phyloP scores from a whole-genome alignment of 2,329 filamentous ascomycete species.

The Ophiostoma pallidulum region DNA sequence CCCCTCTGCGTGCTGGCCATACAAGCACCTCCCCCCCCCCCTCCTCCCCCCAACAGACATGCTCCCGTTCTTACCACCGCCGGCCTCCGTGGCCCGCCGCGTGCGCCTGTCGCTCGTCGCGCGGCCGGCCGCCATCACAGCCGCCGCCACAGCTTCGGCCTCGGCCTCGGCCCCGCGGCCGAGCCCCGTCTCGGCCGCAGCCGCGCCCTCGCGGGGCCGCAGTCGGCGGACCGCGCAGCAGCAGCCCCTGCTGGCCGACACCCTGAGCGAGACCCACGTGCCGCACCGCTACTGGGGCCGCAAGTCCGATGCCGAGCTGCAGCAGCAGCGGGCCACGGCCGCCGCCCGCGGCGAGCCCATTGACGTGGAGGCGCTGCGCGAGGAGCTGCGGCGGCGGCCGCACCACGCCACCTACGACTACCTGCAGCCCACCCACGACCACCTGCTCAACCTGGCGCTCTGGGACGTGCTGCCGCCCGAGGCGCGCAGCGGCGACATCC shows the following conservation, averaged over 20 bases:
- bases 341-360: background rate
- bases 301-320: background rate
- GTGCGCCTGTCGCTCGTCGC: background rate
- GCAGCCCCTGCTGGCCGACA: no score
- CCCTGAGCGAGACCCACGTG: no score
- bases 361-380: conserved; percentile 12
- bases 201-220: no score
- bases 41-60: no score
- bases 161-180: background rate
- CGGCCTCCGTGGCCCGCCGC: background rate
- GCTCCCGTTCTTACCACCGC: no score
- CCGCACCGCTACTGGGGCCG: background rate
- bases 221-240: no score
- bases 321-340: background rate
- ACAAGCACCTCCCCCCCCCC: no score
- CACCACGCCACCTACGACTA: conserved; percentile 33
- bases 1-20: no score
- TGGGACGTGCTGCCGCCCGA: conserved; percentile 22
- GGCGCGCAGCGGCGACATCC: conserved; percentile 22
- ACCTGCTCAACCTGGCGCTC: conserved; percentile 57
- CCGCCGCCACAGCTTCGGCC: no score
- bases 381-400: conserved; percentile 14
- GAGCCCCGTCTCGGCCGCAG: background rate
- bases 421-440: conserved; percentile 49
- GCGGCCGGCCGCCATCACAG: background rate